A percentile compares a stretch with the other conserved stretches of the same genome.
phyloP scores from a whole-genome alignment of 2,329 filamentous ascomycete species.

The Trichoderma sp. region DNA sequence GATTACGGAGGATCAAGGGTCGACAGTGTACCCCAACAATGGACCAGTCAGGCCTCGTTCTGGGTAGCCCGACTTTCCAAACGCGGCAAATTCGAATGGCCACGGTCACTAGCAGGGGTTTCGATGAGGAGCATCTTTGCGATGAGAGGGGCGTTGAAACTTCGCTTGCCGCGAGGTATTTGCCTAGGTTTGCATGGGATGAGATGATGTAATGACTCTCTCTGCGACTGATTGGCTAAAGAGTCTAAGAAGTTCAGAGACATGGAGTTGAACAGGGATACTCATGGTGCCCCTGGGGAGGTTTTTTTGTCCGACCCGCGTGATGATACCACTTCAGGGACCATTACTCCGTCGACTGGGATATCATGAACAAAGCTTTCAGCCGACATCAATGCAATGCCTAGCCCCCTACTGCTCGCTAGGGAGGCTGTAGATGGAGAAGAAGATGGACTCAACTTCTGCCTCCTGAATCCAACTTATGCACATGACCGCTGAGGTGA shows the following conservation, averaged over 20 bases:
- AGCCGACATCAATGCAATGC: not conserved
- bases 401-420: not conserved
- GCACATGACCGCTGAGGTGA: not conserved
- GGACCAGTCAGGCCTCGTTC: constrained; percentile 11
- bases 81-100: constrained; percentile 8
- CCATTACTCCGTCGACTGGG: not conserved
- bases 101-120: constrained; percentile 2
- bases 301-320: constrained; percentile 8
- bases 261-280: constrained; percentile 17
- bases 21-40: not conserved
- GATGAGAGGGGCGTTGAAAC: constrained; percentile 12
- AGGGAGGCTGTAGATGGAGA: not conserved
- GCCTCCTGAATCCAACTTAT: constrained; percentile 6
- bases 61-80: constrained; percentile 11
- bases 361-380: constrained; percentile 3
- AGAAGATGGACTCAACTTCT: not conserved
- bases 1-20: constrained; percentile 19
- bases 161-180: constrained; percentile 16
- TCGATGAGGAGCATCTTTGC: constrained; percentile 6
- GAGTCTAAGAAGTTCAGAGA: constrained; percentile 11
- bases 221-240: constrained; percentile 9
- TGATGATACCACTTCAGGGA: constrained; percentile 7
- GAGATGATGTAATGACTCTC: constrained; percentile 6
- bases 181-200: not conserved
- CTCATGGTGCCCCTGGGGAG: constrained; percentile 5